These are phyloP conservation scores for Oxytropis ochrocephala DNA, from an alignment of 306 rosid genomes.

Conservation along the genomic window DNA sequence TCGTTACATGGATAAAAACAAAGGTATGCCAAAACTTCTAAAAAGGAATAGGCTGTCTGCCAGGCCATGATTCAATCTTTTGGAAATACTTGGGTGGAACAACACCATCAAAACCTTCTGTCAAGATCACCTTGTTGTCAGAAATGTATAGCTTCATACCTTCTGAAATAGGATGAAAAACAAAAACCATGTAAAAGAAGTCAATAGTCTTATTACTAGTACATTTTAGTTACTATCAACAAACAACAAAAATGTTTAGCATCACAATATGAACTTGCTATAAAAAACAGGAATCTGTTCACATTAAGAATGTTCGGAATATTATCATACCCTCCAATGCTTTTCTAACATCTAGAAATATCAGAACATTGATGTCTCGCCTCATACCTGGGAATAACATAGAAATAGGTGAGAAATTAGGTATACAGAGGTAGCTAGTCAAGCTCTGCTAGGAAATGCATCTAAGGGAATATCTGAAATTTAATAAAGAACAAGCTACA, in stretches of 20 bases:
- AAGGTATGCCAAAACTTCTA: constrained; percentile 9
- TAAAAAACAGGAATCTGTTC: too few species aligned
- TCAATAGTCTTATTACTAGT: not conserved
- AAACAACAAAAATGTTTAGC: too few species aligned
- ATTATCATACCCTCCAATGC: constrained; percentile 65
- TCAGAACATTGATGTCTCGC: constrained; percentile 62
- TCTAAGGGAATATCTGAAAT: not conserved
- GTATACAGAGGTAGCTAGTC: not conserved
- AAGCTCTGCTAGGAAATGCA: not conserved
- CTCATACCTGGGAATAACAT: constrained; percentile 61
- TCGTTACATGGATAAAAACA: not conserved
- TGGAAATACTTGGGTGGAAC: constrained; percentile 65
- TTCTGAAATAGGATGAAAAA: constrained; percentile 38
- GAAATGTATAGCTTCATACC: constrained; percentile 89
- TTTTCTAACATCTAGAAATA: constrained; percentile 62
- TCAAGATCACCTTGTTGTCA: constrained; percentile 81
- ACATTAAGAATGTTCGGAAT: not conserved
- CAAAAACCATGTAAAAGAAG: not conserved
- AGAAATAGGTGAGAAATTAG: not conserved
- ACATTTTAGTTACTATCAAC: not conserved
- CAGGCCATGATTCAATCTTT: constrained; percentile 82
- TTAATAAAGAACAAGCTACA: not conserved
- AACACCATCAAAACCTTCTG: constrained; percentile 81
- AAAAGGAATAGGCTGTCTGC: constrained; percentile 44
- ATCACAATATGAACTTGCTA: too few species aligned